A percentile compares a stretch with the other conserved stretches of the same genome.
These are phyloP conservation scores for Jamesozyma gamospora DNA, from an alignment of 805 yeast species.

Conservation along the genomic window DNA sequence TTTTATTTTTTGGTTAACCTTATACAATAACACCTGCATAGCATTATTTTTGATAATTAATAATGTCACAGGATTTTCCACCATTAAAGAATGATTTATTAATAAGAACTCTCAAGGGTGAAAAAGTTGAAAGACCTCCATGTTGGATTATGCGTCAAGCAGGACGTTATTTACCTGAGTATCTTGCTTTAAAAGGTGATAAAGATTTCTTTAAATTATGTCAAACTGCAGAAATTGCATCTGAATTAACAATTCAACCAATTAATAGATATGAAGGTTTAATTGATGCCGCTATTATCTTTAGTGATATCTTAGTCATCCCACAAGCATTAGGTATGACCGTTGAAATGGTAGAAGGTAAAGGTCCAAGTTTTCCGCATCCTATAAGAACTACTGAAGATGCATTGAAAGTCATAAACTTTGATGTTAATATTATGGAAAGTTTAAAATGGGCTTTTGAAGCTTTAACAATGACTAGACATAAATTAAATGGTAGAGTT, in stretches of 20 bases:
- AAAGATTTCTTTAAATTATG: conserved; percentile 94
- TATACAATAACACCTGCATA: too few relatives aligned
- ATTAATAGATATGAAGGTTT: conserved; percentile 80
- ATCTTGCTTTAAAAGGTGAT: conserved; percentile 76
- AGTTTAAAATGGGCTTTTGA: conserved; percentile 91
- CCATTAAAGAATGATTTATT: conserved; percentile 81
- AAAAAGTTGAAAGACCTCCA: conserved; percentile 91
- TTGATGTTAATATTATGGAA: conserved; percentile 60
- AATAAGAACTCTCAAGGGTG: conserved; percentile 83
- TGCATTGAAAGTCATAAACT: conserved; percentile 41
- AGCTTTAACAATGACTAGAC: conserved; percentile 86
- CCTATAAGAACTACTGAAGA: conserved; percentile 75
- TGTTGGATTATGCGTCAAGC: conserved; percentile 98
- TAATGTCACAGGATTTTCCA: conserved; percentile 40
- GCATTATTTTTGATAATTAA: too few relatives aligned
- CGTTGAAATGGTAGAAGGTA: conserved; percentile 87
- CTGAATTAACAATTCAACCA: conserved; percentile 92
- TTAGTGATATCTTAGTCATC: conserved; percentile 87
- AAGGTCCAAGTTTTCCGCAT: conserved; percentile 85
- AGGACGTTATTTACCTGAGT: conserved; percentile 87
- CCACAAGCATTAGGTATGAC: conserved; percentile 98
- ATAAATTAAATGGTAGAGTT: conserved; percentile 76
- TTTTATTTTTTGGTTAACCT: too few relatives aligned
- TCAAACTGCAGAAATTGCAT: conserved; percentile 86
- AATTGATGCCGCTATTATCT: conserved; percentile 93